Evolutionary conservation across 2,329 filamentous ascomycete genomes (phyloP).

Genomic region (Claviceps pazoutovae): DNA sequence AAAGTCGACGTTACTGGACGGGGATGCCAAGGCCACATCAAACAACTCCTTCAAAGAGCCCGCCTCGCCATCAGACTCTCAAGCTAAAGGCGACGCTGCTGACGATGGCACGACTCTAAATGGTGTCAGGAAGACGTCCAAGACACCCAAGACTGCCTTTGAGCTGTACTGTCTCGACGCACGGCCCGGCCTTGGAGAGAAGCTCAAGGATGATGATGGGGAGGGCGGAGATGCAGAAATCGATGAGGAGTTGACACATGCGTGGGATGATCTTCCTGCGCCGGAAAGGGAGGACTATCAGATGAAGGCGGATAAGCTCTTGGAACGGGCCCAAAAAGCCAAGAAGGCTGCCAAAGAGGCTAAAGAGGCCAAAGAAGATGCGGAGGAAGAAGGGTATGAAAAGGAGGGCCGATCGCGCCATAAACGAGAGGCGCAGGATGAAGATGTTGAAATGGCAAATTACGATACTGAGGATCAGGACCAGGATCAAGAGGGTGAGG

Average conservation of each 20-base stretch:
- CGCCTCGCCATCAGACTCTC: slow-evolving; percentile 26
- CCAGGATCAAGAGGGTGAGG: slow-evolving; percentile 3
- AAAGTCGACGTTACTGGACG: slow-evolving; percentile 37
- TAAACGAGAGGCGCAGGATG: slow-evolving; percentile 25
- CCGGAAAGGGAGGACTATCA: slow-evolving; percentile 36
- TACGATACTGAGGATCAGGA: slow-evolving; percentile 29
- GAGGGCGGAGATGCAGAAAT: slow-evolving; percentile 22
- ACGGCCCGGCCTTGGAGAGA: slow-evolving; percentile 28
- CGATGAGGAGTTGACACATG: slow-evolving; percentile 40
- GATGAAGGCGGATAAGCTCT: slow-evolving; percentile 16
- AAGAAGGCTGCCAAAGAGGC: slow-evolving; percentile 11
- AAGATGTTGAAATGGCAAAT: slow-evolving; percentile 35
- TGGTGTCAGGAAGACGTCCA: slow-evolving; percentile 25
- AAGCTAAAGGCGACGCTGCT: slow-evolving; percentile 14
- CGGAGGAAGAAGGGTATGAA: slow-evolving; percentile 8
- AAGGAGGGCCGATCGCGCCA: slow-evolving; percentile 11
- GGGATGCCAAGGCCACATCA: slow-evolving; percentile 26
- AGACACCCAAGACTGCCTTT: slow-evolving; percentile 34
- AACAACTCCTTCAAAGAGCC: slow-evolving; percentile 33
- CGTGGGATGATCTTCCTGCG: slow-evolving; percentile 40
- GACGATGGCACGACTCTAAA: slow-evolving; percentile 19
- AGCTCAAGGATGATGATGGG: slow-evolving; percentile 25
- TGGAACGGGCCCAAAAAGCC: slow-evolving; percentile 15
- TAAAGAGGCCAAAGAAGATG: slow-evolving; percentile 10
- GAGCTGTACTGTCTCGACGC: slow-evolving; percentile 40